Base-by-base conservation (phyloP, 2,329 filamentous ascomycete genomes). In the Alternaria metachromatica region DNA sequence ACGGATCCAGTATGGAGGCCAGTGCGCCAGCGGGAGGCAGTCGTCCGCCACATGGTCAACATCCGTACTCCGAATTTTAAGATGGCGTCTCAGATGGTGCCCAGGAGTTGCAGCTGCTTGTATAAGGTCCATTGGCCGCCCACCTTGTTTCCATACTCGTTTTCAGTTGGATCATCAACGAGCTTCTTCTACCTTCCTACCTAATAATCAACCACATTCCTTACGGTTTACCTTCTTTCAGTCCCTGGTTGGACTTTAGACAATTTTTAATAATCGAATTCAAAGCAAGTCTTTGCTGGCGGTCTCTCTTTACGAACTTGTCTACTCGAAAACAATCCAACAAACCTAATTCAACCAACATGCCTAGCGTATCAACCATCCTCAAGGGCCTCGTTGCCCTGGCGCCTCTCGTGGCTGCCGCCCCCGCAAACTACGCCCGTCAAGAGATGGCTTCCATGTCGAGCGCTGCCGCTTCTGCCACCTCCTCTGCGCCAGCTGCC, bases 201-300 rank as follows among this genome's bases (percentile, higher is more conserved):
- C 72, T 79, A 79, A 79, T 78, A 76, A 60, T 57, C 66, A 69
- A 70, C 68, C 69, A 77, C 77, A 75, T 69, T 79, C 76, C 67
- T 78, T 78, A 74, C 71, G 67, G 65, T 79, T 76, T 70, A 65
- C 68, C 76, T 78, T 73, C 74, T 41, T 41, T 69, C 64, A 69
- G 78, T 80, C 78, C 78, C 78, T 80, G 78, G 78, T 77, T 80
- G 78, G 78, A 80, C 78, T 72, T 63, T 70, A 67, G 66, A 72
- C 65, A 73, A 71, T 74, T 76, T 71, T 72, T 78, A 79, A 77
- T 79, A 69, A 65, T 68, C 68, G 67, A 72, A 72, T 71, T 71
- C 75, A 78, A 77, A 80, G 73, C 77, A 65, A 77, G 75, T 72
- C 74, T 78, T 79, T 80, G 77, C 76, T 79, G 73, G 76, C 63